These are phyloP conservation scores for Lumnitzera racemosa DNA, from an alignment of 345 rosid genomes.

Conservation along the genomic window DNA sequence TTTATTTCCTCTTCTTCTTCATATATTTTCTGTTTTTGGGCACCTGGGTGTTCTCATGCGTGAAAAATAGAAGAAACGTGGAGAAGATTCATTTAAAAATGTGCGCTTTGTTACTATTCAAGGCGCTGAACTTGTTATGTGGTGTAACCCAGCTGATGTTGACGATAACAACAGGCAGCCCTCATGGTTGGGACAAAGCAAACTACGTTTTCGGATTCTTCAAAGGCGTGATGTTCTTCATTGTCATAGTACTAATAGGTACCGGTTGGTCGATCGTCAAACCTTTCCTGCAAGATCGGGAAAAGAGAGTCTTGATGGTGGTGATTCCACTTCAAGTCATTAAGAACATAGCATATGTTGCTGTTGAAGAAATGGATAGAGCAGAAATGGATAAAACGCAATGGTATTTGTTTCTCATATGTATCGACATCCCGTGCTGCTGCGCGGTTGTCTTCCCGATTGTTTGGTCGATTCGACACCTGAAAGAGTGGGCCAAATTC, in stretches of 20 bases:
- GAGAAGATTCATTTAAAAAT: conserved; percentile 87
- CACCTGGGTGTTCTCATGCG: conserved; percentile 57
- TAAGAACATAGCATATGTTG: conserved; percentile 82
- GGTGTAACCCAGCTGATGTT: conserved; percentile 79
- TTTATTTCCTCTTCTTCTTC: conserved; percentile 48
- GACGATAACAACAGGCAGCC: conserved; percentile 84
- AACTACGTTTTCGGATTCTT: conserved; percentile 87
- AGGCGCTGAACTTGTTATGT: conserved; percentile 80
- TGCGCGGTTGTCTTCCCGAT: conserved; percentile 95
- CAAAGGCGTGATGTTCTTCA: conserved; percentile 76
- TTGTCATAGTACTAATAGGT: conserved; percentile 88
- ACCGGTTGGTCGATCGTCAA: conserved; percentile 98
- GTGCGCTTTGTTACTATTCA: conserved; percentile 68
- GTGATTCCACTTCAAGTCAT: conserved; percentile 94
- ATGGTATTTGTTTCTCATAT: conserved; percentile 88
- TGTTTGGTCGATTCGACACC: conserved; percentile 83
- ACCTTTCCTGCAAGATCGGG: conserved; percentile 91
- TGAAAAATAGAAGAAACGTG: conserved; percentile 36
- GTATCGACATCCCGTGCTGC: conserved; percentile 87
- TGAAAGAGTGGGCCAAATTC: conserved; percentile 84
- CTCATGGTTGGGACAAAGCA: conserved; percentile 94
- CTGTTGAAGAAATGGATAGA: conserved; percentile 92
- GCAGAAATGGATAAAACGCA: conserved; percentile 85
- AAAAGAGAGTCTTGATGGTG: conserved; percentile 93
- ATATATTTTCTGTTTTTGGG: conserved; percentile 50